Evolutionary conservation across 805 yeast genomes (phyloP).

Genomic region (Priceomyces fermenticarens): DNA sequence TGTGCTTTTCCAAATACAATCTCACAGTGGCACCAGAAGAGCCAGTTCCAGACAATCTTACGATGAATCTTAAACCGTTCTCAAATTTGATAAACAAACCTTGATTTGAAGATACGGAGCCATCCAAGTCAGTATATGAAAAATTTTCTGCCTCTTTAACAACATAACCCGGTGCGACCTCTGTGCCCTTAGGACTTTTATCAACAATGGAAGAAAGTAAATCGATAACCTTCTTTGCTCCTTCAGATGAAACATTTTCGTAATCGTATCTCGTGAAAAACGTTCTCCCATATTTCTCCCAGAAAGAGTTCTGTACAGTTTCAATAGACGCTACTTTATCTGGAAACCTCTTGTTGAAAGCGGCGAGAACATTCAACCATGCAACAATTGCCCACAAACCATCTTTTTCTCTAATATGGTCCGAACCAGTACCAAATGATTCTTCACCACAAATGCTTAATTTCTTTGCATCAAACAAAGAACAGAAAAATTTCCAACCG

Average conservation of each 20-base stretch:
- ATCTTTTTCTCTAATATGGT: constrained; percentile 96
- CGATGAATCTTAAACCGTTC: constrained; percentile 81
- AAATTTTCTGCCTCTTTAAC: constrained; percentile 84
- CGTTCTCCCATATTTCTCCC: constrained; percentile 94
- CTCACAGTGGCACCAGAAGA: constrained; percentile 97
- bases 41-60: constrained; percentile 95
- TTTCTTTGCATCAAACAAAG: constrained; percentile 88
- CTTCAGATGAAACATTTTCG: constrained; percentile 75
- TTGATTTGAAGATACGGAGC: constrained; percentile 82
- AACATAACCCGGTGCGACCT: constrained; percentile 44
- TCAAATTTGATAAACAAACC: constrained; percentile 82
- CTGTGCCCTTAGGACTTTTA: constrained; percentile 42
- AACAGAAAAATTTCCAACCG: constrained; percentile 98
- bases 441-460: constrained; percentile 97
- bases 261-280: constrained; percentile 94
- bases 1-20: constrained; percentile 83
- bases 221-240: constrained; percentile 67
- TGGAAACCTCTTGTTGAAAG: constrained; percentile 63
- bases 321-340: constrained; percentile 61
- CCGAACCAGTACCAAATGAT: constrained; percentile 96
- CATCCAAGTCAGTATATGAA: constrained; percentile 91
- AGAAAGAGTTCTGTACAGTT: constrained; percentile 78
- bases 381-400: constrained; percentile 98
- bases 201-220: constrained; percentile 34
- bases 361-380: constrained; percentile 94